phyloP scores from a whole-genome alignment of 768 basidiomycete species.

The Cantharellus cinnabarinus region DNA sequence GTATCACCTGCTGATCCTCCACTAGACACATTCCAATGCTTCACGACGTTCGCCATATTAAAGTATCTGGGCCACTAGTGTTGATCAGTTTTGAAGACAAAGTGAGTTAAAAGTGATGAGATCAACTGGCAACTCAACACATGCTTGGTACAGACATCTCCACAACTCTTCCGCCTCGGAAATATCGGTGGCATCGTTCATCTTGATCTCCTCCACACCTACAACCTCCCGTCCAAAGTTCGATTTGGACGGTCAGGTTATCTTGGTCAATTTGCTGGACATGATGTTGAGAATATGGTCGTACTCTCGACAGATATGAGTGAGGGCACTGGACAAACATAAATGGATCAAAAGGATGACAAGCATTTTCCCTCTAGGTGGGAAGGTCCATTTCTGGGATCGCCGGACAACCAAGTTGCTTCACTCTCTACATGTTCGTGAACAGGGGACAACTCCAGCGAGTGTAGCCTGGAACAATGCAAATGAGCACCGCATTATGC shows the following conservation, averaged over 20 bases:
- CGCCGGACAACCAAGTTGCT: conserved; percentile 47
- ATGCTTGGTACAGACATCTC: conserved; percentile 23
- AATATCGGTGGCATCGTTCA: conserved; percentile 17
- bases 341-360: not conserved
- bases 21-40: conserved; percentile 39
- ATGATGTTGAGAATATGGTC: conserved; percentile 55
- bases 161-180: conserved; percentile 59
- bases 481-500: conserved; percentile 28
- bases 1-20: not conserved
- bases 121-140: not conserved
- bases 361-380: conserved; percentile 20
- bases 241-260: conserved; percentile 68
- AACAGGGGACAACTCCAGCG: conserved; percentile 41
- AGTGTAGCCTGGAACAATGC: conserved; percentile 65
- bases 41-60: conserved; percentile 53
- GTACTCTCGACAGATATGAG: conserved; percentile 59
- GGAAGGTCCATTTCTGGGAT: conserved; percentile 76
- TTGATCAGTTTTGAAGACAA: conserved; percentile 57
- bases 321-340: not conserved
- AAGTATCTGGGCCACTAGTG: conserved; percentile 38
- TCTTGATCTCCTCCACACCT: conserved; percentile 38
- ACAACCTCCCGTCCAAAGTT: conserved; percentile 46
- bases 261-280: conserved; percentile 23
- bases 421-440: conserved; percentile 45
- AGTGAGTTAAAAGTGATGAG: conserved; percentile 13